These are phyloP conservation scores for Colletotrichum aenigma DNA, from an alignment of 2,329 filamentous ascomycete species.

Conservation along the genomic window DNA sequence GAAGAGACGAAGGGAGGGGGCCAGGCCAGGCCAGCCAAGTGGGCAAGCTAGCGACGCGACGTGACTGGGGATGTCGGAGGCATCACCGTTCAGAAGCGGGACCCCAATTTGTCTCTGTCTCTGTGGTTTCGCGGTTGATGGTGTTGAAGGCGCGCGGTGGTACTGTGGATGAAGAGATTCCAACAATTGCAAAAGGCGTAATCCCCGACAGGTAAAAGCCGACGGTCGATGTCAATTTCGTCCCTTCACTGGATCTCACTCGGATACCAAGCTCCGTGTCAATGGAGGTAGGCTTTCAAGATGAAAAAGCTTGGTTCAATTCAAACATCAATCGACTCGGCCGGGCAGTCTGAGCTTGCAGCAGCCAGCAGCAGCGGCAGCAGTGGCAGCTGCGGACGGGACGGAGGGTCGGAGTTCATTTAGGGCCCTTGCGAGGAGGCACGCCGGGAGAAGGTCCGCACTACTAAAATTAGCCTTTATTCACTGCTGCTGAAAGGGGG, in stretches of 20 bases:
- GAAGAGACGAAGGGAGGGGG: background rate
- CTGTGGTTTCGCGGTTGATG: background rate
- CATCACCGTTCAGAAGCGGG: background rate
- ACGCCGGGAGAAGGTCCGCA: background rate
- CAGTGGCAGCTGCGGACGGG: background rate
- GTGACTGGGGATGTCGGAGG: background rate
- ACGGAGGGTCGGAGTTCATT: background rate
- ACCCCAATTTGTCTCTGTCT: background rate
- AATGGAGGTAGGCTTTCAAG: background rate
- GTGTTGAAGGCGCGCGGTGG: background rate
- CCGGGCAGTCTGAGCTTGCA: background rate
- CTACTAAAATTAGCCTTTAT: conserved; percentile 13
- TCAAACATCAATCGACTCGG: background rate
- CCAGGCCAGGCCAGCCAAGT: background rate
- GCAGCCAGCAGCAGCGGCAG: background rate
- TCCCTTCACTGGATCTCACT: background rate
- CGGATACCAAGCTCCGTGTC: background rate
- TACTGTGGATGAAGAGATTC: background rate
- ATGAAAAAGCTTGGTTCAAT: conserved; percentile 9
- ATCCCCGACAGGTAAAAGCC: background rate
- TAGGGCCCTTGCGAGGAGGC: background rate
- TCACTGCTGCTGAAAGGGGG: background rate
- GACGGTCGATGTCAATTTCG: background rate
- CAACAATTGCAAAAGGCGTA: background rate
- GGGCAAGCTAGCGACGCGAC: background rate